These are phyloP conservation scores for Hypoxylon subgilvum DNA, from an alignment of 495 filamentous ascomycete genomes.

Conservation along the genomic window DNA sequence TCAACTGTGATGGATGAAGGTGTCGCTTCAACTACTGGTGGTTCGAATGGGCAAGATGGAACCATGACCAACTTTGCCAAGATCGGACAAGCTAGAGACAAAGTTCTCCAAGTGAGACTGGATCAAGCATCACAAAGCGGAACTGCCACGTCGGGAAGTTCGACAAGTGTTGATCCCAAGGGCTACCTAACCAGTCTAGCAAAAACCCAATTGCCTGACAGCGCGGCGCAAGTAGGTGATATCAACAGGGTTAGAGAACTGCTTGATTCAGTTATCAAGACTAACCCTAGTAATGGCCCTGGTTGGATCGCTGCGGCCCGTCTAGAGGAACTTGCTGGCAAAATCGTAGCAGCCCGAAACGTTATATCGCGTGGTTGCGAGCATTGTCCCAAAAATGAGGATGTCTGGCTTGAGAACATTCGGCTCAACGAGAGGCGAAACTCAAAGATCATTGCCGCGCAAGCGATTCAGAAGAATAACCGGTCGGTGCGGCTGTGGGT, in stretches of 20 bases:
- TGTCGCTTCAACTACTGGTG: constrained; percentile 50
- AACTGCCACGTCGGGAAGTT: constrained; percentile 75
- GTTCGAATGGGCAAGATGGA: constrained; percentile 67
- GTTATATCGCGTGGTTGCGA: constrained; percentile 85
- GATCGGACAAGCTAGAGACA: constrained; percentile 93
- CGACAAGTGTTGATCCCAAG: constrained; percentile 92
- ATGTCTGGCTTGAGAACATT: constrained; percentile 94
- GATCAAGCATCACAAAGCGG: constrained; percentile 81
- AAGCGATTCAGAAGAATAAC: constrained; percentile 88
- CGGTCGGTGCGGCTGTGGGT: constrained; percentile 90
- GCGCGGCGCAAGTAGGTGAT: constrained; percentile 85
- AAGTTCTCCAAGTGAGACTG: constrained; percentile 86
- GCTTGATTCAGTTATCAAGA: constrained; percentile 91
- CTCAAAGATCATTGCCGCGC: constrained; percentile 93
- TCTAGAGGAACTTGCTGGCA: constrained; percentile 89
- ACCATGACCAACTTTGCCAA: constrained; percentile 98
- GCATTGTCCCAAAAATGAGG: constrained; percentile 90
- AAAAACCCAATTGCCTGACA: constrained; percentile 76
- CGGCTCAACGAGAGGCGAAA: constrained; percentile 89
- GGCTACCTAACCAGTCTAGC: constrained; percentile 92
- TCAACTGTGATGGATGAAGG: constrained; percentile 85
- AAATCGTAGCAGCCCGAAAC: constrained; percentile 82
- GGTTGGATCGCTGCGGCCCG: constrained; percentile 96
- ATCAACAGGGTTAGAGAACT: constrained; percentile 94
- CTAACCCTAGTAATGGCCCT: constrained; percentile 92